phyloP scores from a whole-genome alignment of 305 asterid genomes.

The Fraxinus sp. region DNA sequence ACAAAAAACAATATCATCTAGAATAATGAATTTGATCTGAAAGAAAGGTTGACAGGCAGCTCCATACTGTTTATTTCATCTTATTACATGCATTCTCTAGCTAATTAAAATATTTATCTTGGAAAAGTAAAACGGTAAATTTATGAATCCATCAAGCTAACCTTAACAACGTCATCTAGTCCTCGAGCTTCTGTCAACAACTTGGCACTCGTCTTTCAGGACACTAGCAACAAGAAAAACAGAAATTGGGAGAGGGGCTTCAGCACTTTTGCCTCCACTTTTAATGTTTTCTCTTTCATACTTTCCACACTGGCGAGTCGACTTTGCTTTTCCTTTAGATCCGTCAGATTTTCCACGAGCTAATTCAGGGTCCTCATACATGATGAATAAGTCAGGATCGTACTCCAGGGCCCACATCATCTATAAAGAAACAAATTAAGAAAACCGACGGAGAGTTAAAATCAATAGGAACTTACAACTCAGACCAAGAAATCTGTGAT shows the following conservation, averaged over 20 bases:
- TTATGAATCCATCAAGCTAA: constrained; percentile 26
- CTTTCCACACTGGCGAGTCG: constrained; percentile 64
- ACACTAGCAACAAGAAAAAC: constrained; percentile 89
- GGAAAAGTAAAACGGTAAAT: background rate
- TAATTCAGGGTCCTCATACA: constrained; percentile 59
- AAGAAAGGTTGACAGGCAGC: background rate
- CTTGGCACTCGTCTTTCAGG: constrained; percentile 70
- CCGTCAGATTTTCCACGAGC: constrained; percentile 50
- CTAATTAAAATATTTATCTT: background rate
- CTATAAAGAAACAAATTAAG: constrained; percentile 38
- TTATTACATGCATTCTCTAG: background rate
- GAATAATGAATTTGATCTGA: background rate
- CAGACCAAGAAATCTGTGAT: constrained; percentile 4
- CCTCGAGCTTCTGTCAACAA: constrained; percentile 84
- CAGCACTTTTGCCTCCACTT: constrained; percentile 39
- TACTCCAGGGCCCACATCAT: constrained; percentile 98
- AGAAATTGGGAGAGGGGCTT: constrained; percentile 76
- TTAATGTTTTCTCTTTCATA: constrained; percentile 69
- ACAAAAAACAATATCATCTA: background rate
- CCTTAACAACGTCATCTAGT: constrained; percentile 89
- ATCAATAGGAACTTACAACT: constrained; percentile 8
- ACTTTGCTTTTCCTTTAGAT: constrained; percentile 56
- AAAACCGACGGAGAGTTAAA: background rate
- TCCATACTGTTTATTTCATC: background rate
- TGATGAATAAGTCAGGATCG: constrained; percentile 58